Base-by-base conservation (phyloP, 2,329 filamentous ascomycete species). In the Scytalidium lignicola region DNA sequence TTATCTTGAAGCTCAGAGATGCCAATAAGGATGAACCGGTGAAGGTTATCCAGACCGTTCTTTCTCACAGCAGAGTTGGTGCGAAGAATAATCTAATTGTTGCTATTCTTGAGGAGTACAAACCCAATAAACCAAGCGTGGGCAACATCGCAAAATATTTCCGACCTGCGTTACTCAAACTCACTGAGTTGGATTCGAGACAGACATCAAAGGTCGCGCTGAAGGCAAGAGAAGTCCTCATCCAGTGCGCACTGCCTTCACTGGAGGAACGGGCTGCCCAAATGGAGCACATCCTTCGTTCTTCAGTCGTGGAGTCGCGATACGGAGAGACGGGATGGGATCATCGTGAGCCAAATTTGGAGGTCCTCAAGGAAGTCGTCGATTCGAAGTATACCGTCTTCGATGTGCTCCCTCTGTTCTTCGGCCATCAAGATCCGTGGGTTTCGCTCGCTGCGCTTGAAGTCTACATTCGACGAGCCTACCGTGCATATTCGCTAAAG, bases 381-480 rank as follows among this genome's bases (percentile, higher is more conserved):
- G 93, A 99, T 70, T 97, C 93, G 48, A 95, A 95, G 74, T 97
- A 95, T 75, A 97, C 92, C 40, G 93, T 99, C 56, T 96, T 96
- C 60, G 93, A 99, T 65, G 93, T 99, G 17, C 72, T 99, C 57
- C 88, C 92, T 7, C 84, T 90, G 50, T 99, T 99, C 82, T 99
- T 99, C 65, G 88, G 85, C 28, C 90, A 99, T 70, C 82, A 88
- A 40, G 93, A 99, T 64, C 85, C 90, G 12, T 97, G 90, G 89
- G 92, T 99, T 23, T 89, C 89, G 7, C 75, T 96, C 53, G 93
- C 93, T 51, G 90, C 93, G 43, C 80, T 99, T 3, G 93, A 99
- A 67, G 91, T 97, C 44, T 99, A 99, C 68, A 85, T 96, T 55
- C 91, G 93, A 62, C 89, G 93, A 55, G 91, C 93, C 13, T 99